Evolutionary conservation across 2,329 filamentous ascomycete species (phyloP).

Genomic region (Sarocladiaceae sp.): DNA sequence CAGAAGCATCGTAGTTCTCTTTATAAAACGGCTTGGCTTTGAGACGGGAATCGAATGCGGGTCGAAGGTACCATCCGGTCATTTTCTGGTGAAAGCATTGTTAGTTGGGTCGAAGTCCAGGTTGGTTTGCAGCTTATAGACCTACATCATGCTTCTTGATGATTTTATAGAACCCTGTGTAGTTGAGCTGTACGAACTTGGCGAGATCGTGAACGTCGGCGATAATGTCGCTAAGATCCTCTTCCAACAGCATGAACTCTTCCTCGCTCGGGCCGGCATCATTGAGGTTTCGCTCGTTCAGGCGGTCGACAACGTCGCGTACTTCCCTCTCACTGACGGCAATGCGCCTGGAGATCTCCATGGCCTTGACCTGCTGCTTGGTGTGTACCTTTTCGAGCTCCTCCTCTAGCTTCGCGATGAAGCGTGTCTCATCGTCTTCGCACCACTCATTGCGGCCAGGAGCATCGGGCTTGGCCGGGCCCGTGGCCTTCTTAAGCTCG

Average conservation of each 20-base stretch:
- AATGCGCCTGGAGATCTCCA: constrained; percentile 90
- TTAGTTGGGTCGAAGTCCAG: constrained; percentile 14
- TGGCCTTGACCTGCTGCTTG: constrained; percentile 94
- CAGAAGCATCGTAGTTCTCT: constrained; percentile 95
- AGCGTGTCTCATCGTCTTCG: constrained; percentile 84
- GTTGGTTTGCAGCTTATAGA: background rate
- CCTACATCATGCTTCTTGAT: constrained; percentile 98
- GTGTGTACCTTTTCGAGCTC: constrained; percentile 97
- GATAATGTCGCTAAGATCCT: constrained; percentile 95
- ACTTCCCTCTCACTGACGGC: constrained; percentile 85
- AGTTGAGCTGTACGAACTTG: constrained; percentile 97
- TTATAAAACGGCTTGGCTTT: constrained; percentile 98
- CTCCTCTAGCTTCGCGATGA: constrained; percentile 78
- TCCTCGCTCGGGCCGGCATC: constrained; percentile 69
- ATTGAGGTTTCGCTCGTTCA: constrained; percentile 55
- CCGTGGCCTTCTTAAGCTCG: constrained; percentile 70
- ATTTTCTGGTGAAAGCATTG: constrained; percentile 62
- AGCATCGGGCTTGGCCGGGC: constrained; percentile 35
- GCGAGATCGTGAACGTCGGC: constrained; percentile 96
- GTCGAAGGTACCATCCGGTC: constrained; percentile 87
- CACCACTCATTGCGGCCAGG: constrained; percentile 62
- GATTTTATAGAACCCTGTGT: constrained; percentile 98
- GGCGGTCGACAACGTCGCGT: constrained; percentile 71
- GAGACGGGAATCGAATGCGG: constrained; percentile 89
- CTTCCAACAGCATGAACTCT: constrained; percentile 88